Conservation (phyloP, 768 basidiomycete genomes). For the Suillus occidentalis region DNA sequence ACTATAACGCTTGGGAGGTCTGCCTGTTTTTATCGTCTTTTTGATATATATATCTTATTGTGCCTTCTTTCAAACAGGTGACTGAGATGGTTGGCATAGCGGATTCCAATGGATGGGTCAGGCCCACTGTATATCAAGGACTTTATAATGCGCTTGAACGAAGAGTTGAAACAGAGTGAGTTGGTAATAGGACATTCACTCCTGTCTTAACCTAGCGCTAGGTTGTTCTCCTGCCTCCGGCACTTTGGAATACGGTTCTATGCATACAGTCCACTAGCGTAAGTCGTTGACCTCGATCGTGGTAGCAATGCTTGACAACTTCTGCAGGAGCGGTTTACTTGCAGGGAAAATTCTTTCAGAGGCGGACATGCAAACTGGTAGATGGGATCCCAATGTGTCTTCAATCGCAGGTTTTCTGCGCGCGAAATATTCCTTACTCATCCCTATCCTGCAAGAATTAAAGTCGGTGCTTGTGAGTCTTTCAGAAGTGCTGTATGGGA, state of each 20-base stretch:
- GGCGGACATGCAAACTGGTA: conserved; percentile 5
- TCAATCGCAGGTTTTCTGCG: not conserved
- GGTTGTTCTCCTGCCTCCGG: conserved; percentile 41
- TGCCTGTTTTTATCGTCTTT: not conserved
- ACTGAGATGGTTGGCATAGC: conserved; percentile 46
- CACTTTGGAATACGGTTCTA: conserved; percentile 43
- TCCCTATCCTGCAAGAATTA: conserved; percentile 19
- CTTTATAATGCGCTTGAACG: conserved; percentile 49
- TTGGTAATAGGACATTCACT: not conserved
- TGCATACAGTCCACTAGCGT: conserved; percentile 27
- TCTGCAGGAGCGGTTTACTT: conserved; percentile 7
- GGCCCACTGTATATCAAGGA: conserved; percentile 51
- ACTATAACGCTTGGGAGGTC: conserved; percentile 33
- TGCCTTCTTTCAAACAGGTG: conserved; percentile 24
- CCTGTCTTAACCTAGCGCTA: not conserved
- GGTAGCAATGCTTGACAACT: not conserved
- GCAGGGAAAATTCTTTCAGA: conserved; percentile 14
- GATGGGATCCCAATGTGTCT: conserved; percentile 16
- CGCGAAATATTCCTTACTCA: conserved; percentile 9
- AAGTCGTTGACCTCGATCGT: not conserved
- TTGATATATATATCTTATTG: not conserved
- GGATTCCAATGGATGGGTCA: conserved; percentile 45
- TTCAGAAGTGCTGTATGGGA: not conserved
- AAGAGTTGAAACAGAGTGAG: conserved; percentile 36
- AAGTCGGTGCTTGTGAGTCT: conserved; percentile 5